Evolutionary conservation across 371 early-diverging fungal genomes (phyloP).

Genomic region (Actinomucor elegans): DNA sequence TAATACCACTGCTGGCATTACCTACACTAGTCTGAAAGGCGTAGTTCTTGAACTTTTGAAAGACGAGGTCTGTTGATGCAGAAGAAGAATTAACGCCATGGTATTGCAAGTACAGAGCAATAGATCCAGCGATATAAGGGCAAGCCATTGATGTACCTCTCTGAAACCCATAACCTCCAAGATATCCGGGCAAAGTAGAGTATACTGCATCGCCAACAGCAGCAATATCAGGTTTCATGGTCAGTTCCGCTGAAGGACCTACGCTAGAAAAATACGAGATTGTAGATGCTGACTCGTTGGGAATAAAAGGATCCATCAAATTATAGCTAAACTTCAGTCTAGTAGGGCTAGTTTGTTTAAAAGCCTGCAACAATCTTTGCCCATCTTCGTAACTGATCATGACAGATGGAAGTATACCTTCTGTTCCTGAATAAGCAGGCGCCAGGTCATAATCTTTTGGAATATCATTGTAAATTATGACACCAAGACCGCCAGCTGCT

Average conservation of each 20-base stretch:
- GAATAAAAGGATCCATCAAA: too few relatives aligned
- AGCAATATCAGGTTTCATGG: conserved; percentile 53
- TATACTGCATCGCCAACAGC: conserved; percentile 70
- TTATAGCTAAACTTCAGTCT: too few relatives aligned
- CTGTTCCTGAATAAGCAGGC: too few relatives aligned
- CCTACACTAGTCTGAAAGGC: conserved; percentile 15
- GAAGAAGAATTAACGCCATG: conserved; percentile 5
- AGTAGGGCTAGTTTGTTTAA: too few relatives aligned
- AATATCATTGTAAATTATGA: conserved; percentile 42
- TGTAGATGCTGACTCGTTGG: too few relatives aligned
- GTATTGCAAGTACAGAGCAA: conserved; percentile 55
- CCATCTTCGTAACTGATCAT: too few relatives aligned
- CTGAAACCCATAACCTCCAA: conserved; percentile 52
- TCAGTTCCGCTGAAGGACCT: conserved; percentile 36
- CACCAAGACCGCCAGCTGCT: conserved; percentile 43
- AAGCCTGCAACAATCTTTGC: too few relatives aligned
- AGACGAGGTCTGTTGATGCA: conserved; percentile 3
- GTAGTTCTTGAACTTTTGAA: conserved; percentile 47
- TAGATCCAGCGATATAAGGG: conserved; percentile 68
- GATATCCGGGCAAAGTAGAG: conserved; percentile 54
- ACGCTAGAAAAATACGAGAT: conserved; percentile 50
- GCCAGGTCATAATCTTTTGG: too few relatives aligned
- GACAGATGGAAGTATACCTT: too few relatives aligned
- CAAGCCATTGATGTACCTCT: conserved; percentile 73
- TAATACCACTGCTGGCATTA: neutral